These are phyloP conservation scores for Lasiosphaeria ovina DNA, from an alignment of 495 filamentous ascomycete genomes.

Conservation along the genomic window DNA sequence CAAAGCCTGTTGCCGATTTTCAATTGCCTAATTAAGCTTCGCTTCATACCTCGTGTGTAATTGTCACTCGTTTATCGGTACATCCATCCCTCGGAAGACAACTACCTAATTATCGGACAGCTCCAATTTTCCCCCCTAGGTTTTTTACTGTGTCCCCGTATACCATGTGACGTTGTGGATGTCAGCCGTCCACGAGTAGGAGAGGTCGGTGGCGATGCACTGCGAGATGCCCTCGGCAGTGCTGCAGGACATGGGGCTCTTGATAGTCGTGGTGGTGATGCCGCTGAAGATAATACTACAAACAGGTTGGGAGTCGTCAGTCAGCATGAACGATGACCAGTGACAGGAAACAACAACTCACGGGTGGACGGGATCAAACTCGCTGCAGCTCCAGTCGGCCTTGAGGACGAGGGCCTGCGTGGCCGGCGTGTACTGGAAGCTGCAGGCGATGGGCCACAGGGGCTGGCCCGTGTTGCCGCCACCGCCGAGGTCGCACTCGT, in stretches of 20 bases:
- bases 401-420: slow-evolving; percentile 20
- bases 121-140: too few species aligned
- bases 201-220: slow-evolving; percentile 13
- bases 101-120: too few species aligned
- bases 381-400: slow-evolving; percentile 30
- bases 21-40: too few species aligned
- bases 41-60: too few species aligned
- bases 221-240: slow-evolving; percentile 1
- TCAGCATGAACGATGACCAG: neutral
- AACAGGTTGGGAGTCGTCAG: neutral
- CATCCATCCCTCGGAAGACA: too few species aligned
- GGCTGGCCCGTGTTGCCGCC: slow-evolving; percentile 19
- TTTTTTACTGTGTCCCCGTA: neutral
- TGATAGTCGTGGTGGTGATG: slow-evolving; percentile 20
- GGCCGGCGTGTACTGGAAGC: slow-evolving; percentile 17
- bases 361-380: slow-evolving; percentile 27
- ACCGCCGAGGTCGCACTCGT: slow-evolving; percentile 18
- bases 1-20: too few species aligned
- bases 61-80: too few species aligned
- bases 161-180: slow-evolving; percentile 17
- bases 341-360: slow-evolving; percentile 15
- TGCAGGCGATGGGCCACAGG: slow-evolving; percentile 27
- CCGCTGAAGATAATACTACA: slow-evolving; percentile 26
- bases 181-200: slow-evolving; percentile 9
- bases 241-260: slow-evolving; percentile 13